Percentiles rank a stretch among this genome's conserved stretches.
Evolutionary conservation across 2,329 filamentous ascomycete species (phyloP).

Genomic region (Monosporascus sp.): DNA sequence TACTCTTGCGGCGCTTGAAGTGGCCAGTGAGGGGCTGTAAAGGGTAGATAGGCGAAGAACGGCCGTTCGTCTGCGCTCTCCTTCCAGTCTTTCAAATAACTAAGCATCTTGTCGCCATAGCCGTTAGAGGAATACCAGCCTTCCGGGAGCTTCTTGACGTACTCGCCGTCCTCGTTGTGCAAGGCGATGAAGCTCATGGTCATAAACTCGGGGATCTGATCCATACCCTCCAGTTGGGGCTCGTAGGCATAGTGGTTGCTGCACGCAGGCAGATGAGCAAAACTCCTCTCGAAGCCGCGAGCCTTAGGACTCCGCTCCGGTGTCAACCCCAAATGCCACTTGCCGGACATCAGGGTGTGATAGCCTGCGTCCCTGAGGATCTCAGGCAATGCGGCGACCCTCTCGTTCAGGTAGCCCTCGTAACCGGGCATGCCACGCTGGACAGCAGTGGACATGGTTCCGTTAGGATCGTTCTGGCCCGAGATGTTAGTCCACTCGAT

Average conservation of each 20-base stretch:
- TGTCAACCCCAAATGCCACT: constrained; percentile 58
- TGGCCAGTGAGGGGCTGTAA: constrained; percentile 60
- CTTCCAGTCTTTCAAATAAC: constrained; percentile 44
- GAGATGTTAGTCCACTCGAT: constrained; percentile 43
- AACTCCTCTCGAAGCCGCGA: constrained; percentile 53
- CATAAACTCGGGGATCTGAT: constrained; percentile 34
- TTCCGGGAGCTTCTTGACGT: constrained; percentile 38
- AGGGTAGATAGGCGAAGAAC: constrained; percentile 57
- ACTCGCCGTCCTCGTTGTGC: constrained; percentile 31
- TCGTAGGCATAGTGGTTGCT: constrained; percentile 51
- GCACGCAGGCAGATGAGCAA: constrained; percentile 56
- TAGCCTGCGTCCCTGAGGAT: constrained; percentile 54
- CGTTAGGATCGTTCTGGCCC: constrained; percentile 26
- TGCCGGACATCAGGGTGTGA: constrained; percentile 55
- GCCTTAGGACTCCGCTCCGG: constrained; percentile 49
- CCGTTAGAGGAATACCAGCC: constrained; percentile 49
- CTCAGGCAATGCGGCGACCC: constrained; percentile 53
- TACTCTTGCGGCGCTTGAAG: constrained; percentile 52
- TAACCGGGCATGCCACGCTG: constrained; percentile 56
- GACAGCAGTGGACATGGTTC: constrained; percentile 26
- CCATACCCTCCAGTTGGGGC: constrained; percentile 31
- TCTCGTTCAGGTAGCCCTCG: constrained; percentile 58
- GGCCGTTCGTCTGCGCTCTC: constrained; percentile 30
- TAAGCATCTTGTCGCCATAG: constrained; percentile 46
- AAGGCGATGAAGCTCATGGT: constrained; percentile 34